phyloP scores from a whole-genome alignment of 1,284 basidiomycete genomes.

The Jaminaea rosea region DNA sequence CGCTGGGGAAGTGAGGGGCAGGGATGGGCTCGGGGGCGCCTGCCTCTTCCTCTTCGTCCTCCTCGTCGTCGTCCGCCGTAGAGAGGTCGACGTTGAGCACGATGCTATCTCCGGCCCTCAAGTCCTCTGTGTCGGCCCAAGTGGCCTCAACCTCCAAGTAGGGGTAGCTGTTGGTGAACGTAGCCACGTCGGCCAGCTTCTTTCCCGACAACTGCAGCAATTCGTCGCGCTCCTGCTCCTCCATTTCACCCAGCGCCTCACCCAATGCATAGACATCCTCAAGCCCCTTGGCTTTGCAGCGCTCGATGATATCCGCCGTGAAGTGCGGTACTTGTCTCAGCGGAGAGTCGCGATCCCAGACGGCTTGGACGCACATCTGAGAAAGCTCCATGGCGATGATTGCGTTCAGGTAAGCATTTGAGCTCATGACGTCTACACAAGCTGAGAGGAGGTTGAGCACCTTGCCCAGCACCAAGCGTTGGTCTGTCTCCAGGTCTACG shows the following conservation, averaged over 20 bases:
- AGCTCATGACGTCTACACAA: constrained; percentile 95
- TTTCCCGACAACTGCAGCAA: constrained; percentile 74
- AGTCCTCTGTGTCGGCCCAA: constrained; percentile 57
- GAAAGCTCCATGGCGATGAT: constrained; percentile 94
- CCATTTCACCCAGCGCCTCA: constrained; percentile 36
- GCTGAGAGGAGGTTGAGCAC: constrained; percentile 62
- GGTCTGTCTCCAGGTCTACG: constrained; percentile 85
- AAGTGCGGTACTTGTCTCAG: constrained; percentile 94
- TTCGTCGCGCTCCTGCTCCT: constrained; percentile 51
- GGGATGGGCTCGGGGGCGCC: constrained; percentile 65
- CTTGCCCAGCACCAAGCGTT: constrained; percentile 74
- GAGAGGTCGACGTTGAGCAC: constrained; percentile 68
- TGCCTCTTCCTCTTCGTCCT: constrained; percentile 54
- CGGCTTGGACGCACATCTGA: constrained; percentile 98
- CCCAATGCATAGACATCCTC: constrained; percentile 39
- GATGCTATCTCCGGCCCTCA: constrained; percentile 61
- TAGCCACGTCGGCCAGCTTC: constrained; percentile 54
- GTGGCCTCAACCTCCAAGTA: constrained; percentile 72
- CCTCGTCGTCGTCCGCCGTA: constrained; percentile 76
- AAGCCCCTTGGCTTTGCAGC: constrained; percentile 58
- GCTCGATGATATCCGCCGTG: constrained; percentile 61
- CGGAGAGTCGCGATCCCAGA: constrained; percentile 73
- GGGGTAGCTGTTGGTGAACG: constrained; percentile 56
- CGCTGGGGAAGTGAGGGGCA: constrained; percentile 76
- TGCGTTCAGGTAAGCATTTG: constrained; percentile 86